Evolutionary conservation across 208 protist species (phyloP).

Genomic region (Vickermania ingenoplastis): DNA sequence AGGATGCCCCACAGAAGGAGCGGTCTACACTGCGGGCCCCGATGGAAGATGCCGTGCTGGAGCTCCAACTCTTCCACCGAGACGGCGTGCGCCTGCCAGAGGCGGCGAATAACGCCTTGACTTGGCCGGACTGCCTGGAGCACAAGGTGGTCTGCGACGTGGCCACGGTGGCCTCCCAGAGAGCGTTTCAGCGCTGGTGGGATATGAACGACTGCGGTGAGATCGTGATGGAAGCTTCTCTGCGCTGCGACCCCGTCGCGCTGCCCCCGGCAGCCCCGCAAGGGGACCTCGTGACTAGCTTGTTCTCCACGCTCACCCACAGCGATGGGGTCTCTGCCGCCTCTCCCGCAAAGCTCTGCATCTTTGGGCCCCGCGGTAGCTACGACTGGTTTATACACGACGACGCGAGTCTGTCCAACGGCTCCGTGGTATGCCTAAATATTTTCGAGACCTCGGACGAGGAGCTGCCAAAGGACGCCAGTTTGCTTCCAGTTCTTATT

Average conservation of each 20-base stretch:
- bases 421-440: slow-evolving; percentile 53
- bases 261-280: background rate
- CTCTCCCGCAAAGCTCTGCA: slow-evolving; percentile 52
- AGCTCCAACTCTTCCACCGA: slow-evolving; percentile 87
- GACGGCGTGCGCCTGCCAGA: slow-evolving; percentile 27
- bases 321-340: background rate
- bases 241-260: slow-evolving; percentile 23
- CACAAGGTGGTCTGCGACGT: slow-evolving; percentile 73
- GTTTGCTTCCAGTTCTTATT: slow-evolving; percentile 60
- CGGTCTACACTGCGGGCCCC: background rate
- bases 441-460: slow-evolving; percentile 75
- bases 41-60: slow-evolving; percentile 14
- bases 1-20: background rate
- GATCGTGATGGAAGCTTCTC: slow-evolving; percentile 72
- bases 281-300: background rate
- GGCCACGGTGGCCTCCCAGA: slow-evolving; percentile 71
- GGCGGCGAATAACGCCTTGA: slow-evolving; percentile 40
- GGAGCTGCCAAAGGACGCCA: slow-evolving; percentile 58
- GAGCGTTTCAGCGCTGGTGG: slow-evolving; percentile 75
- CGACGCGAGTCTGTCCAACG: slow-evolving; percentile 44
- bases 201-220: slow-evolving; percentile 88
- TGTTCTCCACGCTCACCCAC: background rate
- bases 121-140: slow-evolving; percentile 68
- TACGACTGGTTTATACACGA: slow-evolving; percentile 91
- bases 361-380: slow-evolving; percentile 65